A percentile compares a stretch with the other conserved stretches of the same genome.
These are phyloP conservation scores for Adansonia gregorii DNA, from an alignment of 441 rosid genomes.

Conservation along the genomic window DNA sequence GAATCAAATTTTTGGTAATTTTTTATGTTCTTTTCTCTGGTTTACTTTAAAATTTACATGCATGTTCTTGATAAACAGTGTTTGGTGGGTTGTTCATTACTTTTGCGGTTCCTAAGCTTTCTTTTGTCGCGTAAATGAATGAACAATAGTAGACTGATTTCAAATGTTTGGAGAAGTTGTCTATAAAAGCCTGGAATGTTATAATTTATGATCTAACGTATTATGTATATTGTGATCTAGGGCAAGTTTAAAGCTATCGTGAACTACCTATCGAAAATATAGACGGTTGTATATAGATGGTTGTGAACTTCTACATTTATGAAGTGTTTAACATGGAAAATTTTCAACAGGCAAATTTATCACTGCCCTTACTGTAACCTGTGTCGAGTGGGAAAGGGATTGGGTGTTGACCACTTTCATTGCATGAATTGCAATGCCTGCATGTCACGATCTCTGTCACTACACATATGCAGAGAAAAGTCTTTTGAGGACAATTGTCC, in stretches of 20 bases:
- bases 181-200: not conserved
- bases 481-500: constrained; percentile 83
- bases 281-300: constrained; percentile 3
- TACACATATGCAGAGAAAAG: constrained; percentile 73
- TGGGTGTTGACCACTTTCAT: constrained; percentile 80
- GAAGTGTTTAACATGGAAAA: constrained; percentile 23
- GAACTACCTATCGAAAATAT: not conserved
- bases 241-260: not conserved
- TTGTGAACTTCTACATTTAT: constrained; percentile 16
- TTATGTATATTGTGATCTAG: not conserved
- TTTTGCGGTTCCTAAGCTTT: not conserved
- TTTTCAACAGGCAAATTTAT: constrained; percentile 75
- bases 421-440: constrained; percentile 98
- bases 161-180: constrained; percentile 7
- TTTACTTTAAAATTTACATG: not conserved
- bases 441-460: constrained; percentile 58
- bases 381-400: constrained; percentile 85
- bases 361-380: constrained; percentile 91
- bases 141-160: not conserved
- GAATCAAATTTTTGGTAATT: not conserved
- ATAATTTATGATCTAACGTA: not conserved
- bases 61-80: not conserved
- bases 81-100: not conserved
- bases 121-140: not conserved
- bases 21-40: not conserved